Evolutionary conservation across 2,329 filamentous ascomycete genomes (phyloP), one percentile per base, ranked within the genome.

Genomic region (Botrytis deweyae): DNA sequence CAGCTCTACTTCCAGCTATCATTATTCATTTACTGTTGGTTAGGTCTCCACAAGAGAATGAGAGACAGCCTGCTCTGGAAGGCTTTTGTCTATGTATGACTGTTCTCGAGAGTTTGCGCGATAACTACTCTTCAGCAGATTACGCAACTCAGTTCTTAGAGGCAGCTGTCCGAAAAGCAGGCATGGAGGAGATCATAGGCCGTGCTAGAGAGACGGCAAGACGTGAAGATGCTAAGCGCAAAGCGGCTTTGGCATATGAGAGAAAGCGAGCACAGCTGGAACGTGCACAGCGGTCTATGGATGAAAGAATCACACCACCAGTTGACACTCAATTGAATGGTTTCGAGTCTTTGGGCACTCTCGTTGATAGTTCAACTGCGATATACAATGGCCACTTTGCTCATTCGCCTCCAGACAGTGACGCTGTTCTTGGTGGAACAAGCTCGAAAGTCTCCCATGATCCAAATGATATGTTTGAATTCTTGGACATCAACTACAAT

Each of bases 111-210:
- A 92, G 91, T 76, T 87, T 98, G 29, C 90, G 94, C 55, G 94
- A 97, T 80, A 93, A 94, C 44, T 98, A 98, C 80, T 91, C 94
- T 0, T 94, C 95, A 0, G 95, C 95, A n/a, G 95, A 98, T 82
- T 97, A 96, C 79, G 94, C 94, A n/a, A 95, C 93, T 0, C 93
- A 93, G 3, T 98, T 98, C 84, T 87, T 98, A n/a, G 93, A 97
- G 81, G 94, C 94, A 1, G 94, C 94, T 0, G 92, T 97, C 76
- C 91, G 93, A 76, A 97, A 97, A 84, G 93, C 93, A 14, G 90
- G 93, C 73, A 94, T 96, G 76, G 80, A 80, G 18, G 72, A 78
- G 22, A 73, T 74, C n/a, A 76, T 78, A 75, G 38, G 46, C 18
- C 49, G 36, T 58, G 66, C 69, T 44, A 71, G 69, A 62, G 66